phyloP scores from a whole-genome alignment of 1,284 basidiomycete genomes.

The Schizophyllum amplum region DNA sequence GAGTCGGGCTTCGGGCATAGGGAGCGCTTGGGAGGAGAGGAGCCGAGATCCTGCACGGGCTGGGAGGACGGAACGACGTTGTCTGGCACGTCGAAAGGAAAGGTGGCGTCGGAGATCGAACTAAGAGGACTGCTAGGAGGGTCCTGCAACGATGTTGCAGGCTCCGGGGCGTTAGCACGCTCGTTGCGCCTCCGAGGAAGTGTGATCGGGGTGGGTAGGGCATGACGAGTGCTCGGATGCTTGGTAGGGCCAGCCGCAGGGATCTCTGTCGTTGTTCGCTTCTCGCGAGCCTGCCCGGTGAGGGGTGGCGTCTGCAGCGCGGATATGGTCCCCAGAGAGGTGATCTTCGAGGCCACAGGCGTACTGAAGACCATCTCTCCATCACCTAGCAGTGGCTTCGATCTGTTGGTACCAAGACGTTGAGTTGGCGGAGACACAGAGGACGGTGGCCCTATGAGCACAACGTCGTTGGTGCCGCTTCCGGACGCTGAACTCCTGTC shows the following conservation, averaged over 20 bases:
- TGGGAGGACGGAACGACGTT: background rate
- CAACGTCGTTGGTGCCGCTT: no score
- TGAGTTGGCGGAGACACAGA: background rate
- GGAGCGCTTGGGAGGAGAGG: background rate
- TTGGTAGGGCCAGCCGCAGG: background rate
- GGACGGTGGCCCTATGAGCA: background rate
- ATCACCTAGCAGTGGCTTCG: background rate
- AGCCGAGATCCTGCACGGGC: background rate
- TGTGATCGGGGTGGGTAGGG: background rate
- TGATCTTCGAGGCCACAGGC: background rate
- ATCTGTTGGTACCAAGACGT: background rate
- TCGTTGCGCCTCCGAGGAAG: background rate
- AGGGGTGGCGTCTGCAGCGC: background rate
- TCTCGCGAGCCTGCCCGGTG: background rate
- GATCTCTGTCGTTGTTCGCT: background rate
- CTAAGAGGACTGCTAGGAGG: background rate
- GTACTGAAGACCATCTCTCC: background rate
- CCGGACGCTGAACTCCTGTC: no score
- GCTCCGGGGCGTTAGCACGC: no score
- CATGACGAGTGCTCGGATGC: background rate
- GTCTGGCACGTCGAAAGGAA: background rate
- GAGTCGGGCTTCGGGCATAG: background rate
- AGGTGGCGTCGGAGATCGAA: no score
- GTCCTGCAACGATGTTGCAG: background rate
- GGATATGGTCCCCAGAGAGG: no score